These are phyloP conservation scores for Marchantia paleacea DNA, from an alignment of 225 moss, liverwort and hornwort species.

Conservation along the genomic window DNA sequence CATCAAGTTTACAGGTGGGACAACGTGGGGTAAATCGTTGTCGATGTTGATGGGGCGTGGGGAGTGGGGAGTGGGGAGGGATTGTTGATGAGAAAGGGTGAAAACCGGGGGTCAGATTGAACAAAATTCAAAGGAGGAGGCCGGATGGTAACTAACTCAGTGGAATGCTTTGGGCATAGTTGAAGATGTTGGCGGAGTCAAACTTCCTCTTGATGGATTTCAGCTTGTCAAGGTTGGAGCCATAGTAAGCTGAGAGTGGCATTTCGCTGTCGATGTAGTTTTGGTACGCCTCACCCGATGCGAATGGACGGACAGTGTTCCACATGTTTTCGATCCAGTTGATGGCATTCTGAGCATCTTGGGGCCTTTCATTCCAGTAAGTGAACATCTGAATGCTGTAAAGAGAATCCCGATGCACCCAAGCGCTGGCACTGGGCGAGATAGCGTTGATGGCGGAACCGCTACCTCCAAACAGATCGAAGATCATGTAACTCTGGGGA, in stretches of 20 bases:
- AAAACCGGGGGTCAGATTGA: neutral
- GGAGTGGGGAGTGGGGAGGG: neutral
- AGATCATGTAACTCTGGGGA: constrained; percentile 55
- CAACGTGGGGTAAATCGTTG: no score
- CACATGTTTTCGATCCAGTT: constrained; percentile 44
- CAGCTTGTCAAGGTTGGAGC: constrained; percentile 45
- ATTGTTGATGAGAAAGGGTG: neutral
- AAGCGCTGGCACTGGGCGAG: constrained; percentile 27
- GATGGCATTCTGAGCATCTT: constrained; percentile 13
- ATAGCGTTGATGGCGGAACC: constrained; percentile 57
- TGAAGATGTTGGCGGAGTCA: constrained; percentile 65
- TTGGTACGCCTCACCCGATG: constrained; percentile 51
- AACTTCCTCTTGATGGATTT: constrained; percentile 55
- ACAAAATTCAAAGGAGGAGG: neutral
- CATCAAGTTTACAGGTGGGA: no score
- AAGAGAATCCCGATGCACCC: constrained; percentile 54
- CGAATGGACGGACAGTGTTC: constrained; percentile 44
- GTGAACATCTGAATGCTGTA: constrained; percentile 73
- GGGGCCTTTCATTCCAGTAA: constrained; percentile 43
- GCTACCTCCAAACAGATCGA: constrained; percentile 51
- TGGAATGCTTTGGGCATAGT: constrained; percentile 70
- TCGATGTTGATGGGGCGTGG: no score
- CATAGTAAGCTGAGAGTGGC: constrained; percentile 57
- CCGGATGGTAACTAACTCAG: constrained; percentile 13
- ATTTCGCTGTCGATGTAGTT: constrained; percentile 74